These are phyloP conservation scores for Pisolithus orientalis DNA, from an alignment of 768 basidiomycete species.

Conservation along the genomic window DNA sequence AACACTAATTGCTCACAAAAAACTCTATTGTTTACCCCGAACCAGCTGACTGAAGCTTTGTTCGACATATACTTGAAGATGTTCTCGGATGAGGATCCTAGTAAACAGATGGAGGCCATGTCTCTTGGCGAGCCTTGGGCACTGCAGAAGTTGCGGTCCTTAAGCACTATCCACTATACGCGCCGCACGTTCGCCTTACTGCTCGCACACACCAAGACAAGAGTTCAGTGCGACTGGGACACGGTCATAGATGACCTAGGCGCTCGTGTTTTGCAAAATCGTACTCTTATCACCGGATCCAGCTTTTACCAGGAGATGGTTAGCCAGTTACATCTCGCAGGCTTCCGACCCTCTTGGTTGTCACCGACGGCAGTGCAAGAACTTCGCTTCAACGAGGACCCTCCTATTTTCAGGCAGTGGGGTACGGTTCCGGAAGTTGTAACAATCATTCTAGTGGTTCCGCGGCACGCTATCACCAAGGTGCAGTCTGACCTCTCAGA, in stretches of 20 bases:
- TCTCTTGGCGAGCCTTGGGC: neutral
- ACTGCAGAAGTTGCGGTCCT: neutral
- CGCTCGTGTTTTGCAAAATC: slow-evolving; percentile 9
- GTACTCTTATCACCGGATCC: slow-evolving; percentile 17
- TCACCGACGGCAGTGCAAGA: slow-evolving; percentile 3
- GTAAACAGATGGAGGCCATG: slow-evolving; percentile 5
- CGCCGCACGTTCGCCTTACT: slow-evolving; percentile 44
- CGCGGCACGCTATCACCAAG: slow-evolving; percentile 17
- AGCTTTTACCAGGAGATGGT: slow-evolving; percentile 43
- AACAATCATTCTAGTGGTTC: slow-evolving; percentile 28
- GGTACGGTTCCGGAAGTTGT: slow-evolving; percentile 23
- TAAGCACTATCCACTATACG: slow-evolving; percentile 36
- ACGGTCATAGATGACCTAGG: slow-evolving; percentile 31
- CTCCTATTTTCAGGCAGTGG: slow-evolving; percentile 26
- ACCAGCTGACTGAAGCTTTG: slow-evolving; percentile 20
- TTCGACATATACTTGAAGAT: slow-evolving; percentile 23
- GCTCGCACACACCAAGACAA: slow-evolving; percentile 34
- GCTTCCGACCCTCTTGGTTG: slow-evolving; percentile 17
- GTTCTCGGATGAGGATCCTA: slow-evolving; percentile 25
- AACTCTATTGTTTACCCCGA: slow-evolving; percentile 9
- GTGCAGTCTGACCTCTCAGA: slow-evolving; percentile 19
- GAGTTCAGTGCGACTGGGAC: slow-evolving; percentile 37
- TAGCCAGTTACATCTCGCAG: slow-evolving; percentile 35
- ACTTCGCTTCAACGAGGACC: slow-evolving; percentile 2
- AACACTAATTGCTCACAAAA: neutral